These are phyloP conservation scores for Saksenaea oblongispora DNA, from an alignment of 371 early-diverging fungal genomes.

Conservation along the genomic window DNA sequence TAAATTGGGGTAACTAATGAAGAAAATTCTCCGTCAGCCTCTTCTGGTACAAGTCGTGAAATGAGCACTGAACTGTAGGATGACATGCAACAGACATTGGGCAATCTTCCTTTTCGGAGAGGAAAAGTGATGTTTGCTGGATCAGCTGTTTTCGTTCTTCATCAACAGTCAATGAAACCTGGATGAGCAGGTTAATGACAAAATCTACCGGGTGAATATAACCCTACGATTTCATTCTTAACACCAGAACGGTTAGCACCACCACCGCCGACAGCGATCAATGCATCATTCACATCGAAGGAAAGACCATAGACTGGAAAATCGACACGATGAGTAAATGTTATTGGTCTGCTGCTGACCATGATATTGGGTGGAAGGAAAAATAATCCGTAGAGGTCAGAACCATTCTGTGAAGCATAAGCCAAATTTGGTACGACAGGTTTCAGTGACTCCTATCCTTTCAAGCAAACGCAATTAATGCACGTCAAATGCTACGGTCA, in stretches of 20 bases:
- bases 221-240: conserved; percentile 63
- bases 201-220: neutral
- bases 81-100: conserved; percentile 67
- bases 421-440: neutral
- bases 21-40: neutral
- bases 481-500: no score
- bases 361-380: neutral
- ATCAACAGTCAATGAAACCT: conserved; percentile 24
- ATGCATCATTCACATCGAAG: conserved; percentile 48
- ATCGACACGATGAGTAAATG: conserved; percentile 18
- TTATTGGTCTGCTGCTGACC: conserved; percentile 2
- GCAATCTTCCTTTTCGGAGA: conserved; percentile 60
- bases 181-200: neutral
- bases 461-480: no score
- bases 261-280: conserved; percentile 67
- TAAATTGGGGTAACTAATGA: conserved; percentile 29
- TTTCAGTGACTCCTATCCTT: no score
- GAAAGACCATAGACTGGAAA: conserved; percentile 61
- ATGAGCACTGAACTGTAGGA: conserved; percentile 45
- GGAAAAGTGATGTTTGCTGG: neutral
- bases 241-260: conserved; percentile 62
- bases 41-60: conserved; percentile 15
- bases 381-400: neutral
- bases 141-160: conserved; percentile 2
- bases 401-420: conserved; percentile 8